phyloP scores from a whole-genome alignment of 2,329 filamentous ascomycete genomes.

The Hypocrella siamensis region DNA sequence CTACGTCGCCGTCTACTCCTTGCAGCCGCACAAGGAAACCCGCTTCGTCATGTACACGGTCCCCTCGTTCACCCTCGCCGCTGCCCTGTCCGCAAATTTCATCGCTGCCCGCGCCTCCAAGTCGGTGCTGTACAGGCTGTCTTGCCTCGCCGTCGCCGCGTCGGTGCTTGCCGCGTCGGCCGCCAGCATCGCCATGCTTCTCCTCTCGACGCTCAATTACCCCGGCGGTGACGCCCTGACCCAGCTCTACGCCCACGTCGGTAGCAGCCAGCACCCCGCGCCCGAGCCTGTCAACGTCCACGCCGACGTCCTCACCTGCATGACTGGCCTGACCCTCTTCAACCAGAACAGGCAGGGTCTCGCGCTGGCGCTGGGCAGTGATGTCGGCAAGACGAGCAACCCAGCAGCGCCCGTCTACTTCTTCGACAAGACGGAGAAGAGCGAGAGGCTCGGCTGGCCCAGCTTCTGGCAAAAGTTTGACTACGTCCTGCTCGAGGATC shows the following conservation, averaged over 20 bases:
- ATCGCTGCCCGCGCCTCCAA: slow-evolving; percentile 53
- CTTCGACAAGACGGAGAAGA: slow-evolving; percentile 50
- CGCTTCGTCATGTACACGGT: slow-evolving; percentile 86
- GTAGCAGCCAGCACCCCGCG: slow-evolving; percentile 7
- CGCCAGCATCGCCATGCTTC: slow-evolving; percentile 50
- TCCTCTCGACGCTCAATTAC: slow-evolving; percentile 80
- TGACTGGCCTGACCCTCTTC: slow-evolving; percentile 57
- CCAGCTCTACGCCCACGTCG: slow-evolving; percentile 26
- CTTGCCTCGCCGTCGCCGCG: slow-evolving; percentile 36
- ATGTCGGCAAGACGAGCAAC: not conserved
- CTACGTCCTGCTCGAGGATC: slow-evolving; percentile 43
- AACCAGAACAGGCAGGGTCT: slow-evolving; percentile 29
- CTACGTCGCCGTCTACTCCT: slow-evolving; percentile 68
- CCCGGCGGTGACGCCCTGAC: slow-evolving; percentile 71
- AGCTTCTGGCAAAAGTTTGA: slow-evolving; percentile 49
- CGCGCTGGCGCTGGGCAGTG: slow-evolving; percentile 15
- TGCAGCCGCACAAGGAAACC: slow-evolving; percentile 90
- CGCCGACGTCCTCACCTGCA: slow-evolving; percentile 51
- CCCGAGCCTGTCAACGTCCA: slow-evolving; percentile 29
- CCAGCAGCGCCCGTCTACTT: slow-evolving; percentile 10
- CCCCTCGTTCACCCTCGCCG: slow-evolving; percentile 63
- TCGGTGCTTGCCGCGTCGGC: slow-evolving; percentile 46
- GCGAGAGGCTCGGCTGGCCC: slow-evolving; percentile 23
- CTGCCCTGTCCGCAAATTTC: slow-evolving; percentile 57
- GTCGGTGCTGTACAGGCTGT: slow-evolving; percentile 34